Conservation (phyloP, 116 monocot genomes). For the Papilionanthe hybrid region DNA sequence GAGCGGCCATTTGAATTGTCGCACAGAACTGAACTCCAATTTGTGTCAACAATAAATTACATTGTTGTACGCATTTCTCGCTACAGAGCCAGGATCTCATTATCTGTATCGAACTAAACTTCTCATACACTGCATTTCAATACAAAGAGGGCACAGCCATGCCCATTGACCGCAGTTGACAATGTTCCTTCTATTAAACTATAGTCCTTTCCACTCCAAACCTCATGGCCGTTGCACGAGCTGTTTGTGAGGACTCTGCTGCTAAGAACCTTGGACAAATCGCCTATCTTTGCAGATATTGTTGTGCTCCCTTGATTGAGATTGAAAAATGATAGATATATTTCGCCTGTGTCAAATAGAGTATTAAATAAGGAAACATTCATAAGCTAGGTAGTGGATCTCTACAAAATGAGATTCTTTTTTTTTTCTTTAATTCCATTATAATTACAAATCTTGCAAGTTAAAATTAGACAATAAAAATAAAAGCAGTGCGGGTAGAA, state of each 20-base stretch:
- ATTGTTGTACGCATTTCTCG: too few relatives aligned
- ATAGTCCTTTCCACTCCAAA: conserved; percentile 42
- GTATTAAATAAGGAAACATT: not conserved
- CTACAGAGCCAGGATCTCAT: too few relatives aligned
- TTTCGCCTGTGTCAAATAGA: conserved; percentile 35
- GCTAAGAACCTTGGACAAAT: conserved; percentile 23
- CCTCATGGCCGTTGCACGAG: conserved; percentile 37
- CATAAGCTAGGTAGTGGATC: not conserved
- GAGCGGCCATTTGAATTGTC: too few relatives aligned
- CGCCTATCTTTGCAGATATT: conserved; percentile 30
- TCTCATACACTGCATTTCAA: conserved; percentile 22
- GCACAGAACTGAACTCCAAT: too few relatives aligned
- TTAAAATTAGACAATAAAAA: too few relatives aligned
- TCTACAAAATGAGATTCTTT: too few relatives aligned
- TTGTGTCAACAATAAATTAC: too few relatives aligned
- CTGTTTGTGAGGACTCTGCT: conserved; percentile 1
- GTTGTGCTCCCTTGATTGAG: conserved; percentile 20
- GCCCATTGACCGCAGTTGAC: conserved; percentile 26
- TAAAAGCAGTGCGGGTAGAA: too few relatives aligned
- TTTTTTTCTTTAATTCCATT: too few relatives aligned
- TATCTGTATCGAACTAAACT: too few relatives aligned
- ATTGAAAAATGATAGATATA: conserved; percentile 70
- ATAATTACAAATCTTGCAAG: too few relatives aligned
- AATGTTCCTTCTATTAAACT: conserved; percentile 17
- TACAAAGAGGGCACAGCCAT: conserved; percentile 48